These are phyloP conservation scores for Didymella sp. DNA, from an alignment of 2,329 filamentous ascomycete species.

Conservation along the genomic window DNA sequence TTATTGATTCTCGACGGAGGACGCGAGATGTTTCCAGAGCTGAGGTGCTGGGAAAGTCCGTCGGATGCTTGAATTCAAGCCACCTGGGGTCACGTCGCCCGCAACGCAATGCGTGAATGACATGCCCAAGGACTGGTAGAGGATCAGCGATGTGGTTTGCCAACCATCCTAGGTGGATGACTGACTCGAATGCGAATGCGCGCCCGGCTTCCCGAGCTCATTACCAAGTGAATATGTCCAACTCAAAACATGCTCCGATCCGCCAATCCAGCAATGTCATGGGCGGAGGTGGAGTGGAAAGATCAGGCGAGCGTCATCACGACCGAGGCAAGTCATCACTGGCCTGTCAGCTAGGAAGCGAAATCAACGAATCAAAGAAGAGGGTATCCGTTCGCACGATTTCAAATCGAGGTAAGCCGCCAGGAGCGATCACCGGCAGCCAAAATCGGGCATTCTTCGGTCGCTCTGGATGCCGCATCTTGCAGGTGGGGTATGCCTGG, in stretches of 20 bases:
- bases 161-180: background rate
- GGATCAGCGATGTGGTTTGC: background rate
- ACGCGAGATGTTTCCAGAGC: conserved; percentile 22
- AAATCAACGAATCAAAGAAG: conserved; percentile 16
- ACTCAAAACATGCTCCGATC: conserved; percentile 19
- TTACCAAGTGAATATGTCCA: conserved; percentile 18
- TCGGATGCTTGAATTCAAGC: conserved; percentile 15
- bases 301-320: conserved; percentile 24
- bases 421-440: conserved; percentile 27
- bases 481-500: conserved; percentile 17
- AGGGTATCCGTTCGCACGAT: conserved; percentile 23
- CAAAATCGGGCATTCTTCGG: conserved; percentile 44
- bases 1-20: conserved; percentile 36
- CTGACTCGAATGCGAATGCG: conserved; percentile 14
- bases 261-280: conserved; percentile 18
- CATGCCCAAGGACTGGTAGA: background rate
- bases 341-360: conserved; percentile 18
- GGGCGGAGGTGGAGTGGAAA: conserved; percentile 16
- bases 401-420: conserved; percentile 27
- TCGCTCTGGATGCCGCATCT: conserved; percentile 20
- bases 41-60: conserved; percentile 25
- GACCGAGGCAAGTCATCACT: conserved; percentile 26
- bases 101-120: conserved; percentile 6
- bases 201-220: conserved; percentile 8
- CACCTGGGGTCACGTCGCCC: conserved; percentile 6